Percentiles rank a stretch among this genome's conserved stretches.
These are phyloP conservation scores for Pisolithus sp. DNA, from an alignment of 768 basidiomycete species.

Conservation along the genomic window DNA sequence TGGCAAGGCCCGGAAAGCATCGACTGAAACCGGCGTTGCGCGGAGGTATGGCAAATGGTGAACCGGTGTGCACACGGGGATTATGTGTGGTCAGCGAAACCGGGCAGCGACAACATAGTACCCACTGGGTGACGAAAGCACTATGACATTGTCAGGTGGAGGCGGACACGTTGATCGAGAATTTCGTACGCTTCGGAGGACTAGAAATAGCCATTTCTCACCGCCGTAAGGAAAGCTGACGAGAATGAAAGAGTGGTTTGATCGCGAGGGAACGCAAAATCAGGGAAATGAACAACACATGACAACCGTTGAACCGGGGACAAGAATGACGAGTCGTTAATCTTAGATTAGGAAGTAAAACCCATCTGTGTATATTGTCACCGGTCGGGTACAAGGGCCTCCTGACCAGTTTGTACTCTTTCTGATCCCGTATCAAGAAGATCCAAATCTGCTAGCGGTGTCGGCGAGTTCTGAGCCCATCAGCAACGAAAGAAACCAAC, in stretches of 20 bases:
- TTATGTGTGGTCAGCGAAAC: neutral
- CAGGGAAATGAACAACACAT: constrained; percentile 2
- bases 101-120: neutral
- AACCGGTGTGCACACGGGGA: neutral
- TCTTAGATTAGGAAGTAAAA: constrained; percentile 2
- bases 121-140: neutral
- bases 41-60: neutral
- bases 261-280: constrained; percentile 1
- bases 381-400: neutral
- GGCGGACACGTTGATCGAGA: neutral
- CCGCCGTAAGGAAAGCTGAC: neutral
- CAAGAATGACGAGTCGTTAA: neutral
- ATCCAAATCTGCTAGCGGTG: neutral
- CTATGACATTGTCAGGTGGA: neutral
- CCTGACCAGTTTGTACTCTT: neutral
- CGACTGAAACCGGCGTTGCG: neutral
- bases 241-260: constrained; percentile 1
- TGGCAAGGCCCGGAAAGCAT: constrained; percentile 7
- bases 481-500: neutral
- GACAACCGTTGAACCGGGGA: neutral
- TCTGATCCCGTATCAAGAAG: neutral
- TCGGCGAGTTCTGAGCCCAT: neutral
- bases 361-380: too few species aligned
- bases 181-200: neutral
- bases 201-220: constrained; percentile 1